Evolutionary conservation across 495 filamentous ascomycete genomes (phyloP), one percentile per base, ranked within the genome.

Genomic region (Aspergillus sparsus): DNA sequence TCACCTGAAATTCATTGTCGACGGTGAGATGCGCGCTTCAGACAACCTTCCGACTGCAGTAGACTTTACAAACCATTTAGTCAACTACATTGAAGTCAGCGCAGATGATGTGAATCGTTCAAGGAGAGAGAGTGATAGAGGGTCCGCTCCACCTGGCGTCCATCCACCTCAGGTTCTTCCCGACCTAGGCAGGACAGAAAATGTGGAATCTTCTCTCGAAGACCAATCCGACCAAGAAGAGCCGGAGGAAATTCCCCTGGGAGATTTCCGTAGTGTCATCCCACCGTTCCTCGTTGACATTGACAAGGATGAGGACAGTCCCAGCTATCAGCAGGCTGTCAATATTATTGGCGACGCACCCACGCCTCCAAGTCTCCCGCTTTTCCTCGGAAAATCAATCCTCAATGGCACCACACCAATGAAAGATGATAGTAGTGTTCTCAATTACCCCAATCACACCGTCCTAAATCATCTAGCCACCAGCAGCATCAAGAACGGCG

Each of bases 391-490:
- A 49, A 97, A 97, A 72, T 93, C 93, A 15, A 96, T 98, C 55
- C 76, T 98, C 58, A 98, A 98, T 70, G 89, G 89, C 45, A 87
- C 84, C 7, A 93, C 87, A 7, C 85, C 91, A 2, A 92, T 96
- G 80, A 98, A 97, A 76, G 94, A 98, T 74, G 94, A 98, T 70
- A 95, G 91, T 72, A 96, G 92, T 75, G 95, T 98, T 45, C 74
- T 98, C 41, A 92, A 87, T 53, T 92, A 97, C 79, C 94, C 94
- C 12, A 98, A 98, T 65, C 94, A 98, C 63, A 97, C 94, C 3
- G 91, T 98, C 31, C 75, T 98, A 63, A 98, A 98, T 64, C 94
- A 98, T 71, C 78, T 98, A 49, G 93, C 93, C n/a, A 98, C 94
- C 5, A 97, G 92, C 78, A 97, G 92, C 73, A 98, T 98, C 73